Base-by-base conservation (phyloP, 202 grass and related monocot species). In the Schoenoplectus triqueter region DNA sequence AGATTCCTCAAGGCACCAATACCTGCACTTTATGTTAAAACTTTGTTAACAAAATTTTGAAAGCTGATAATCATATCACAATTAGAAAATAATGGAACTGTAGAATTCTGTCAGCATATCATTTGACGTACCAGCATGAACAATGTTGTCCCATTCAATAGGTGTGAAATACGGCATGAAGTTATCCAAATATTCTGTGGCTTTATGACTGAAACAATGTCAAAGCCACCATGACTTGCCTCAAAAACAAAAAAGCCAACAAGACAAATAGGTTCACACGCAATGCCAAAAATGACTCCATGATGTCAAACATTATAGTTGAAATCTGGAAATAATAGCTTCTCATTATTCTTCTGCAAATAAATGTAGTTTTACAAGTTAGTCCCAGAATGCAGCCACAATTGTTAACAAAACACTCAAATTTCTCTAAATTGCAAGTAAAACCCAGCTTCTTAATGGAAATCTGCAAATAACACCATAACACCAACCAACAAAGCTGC, bases 1-100 rank as follows among this genome's bases (percentile, higher is more conserved):
- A 81, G 95, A 91, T 84, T 98, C 92, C 82, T 98, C 95, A 8
- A 98, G 92, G 78, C 85, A 92, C 91, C 92, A 95, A 73, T 93
- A 94, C 84, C 95, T 98, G 64, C 46, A 90, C 22, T 18, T 13
- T 18, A 6, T 59, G 10, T 10, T 44, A n/a, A 78, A 66, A 60
- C 2, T 14, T 45, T 64, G 4, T 56, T 65, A 82, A 17, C 2
- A 42, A 52, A 67, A 6, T 5, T 79, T 48, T 46, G 14, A 10
- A 61, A 62, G 1, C 63, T 0, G 4, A 11, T 2, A 63, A 41
- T 69, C 31, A 74, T 15, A 82, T 78, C 44, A 44, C 69, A 82
- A 6, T 46, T 66, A 80, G 2, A 45, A 84, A 74, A 19, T 46
- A 10, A 42, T 80, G 18, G 85, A 91, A 92, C 89, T 91, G 88